These are phyloP conservation scores for Aspergillus bertholletiae DNA, from an alignment of 495 filamentous ascomycete genomes.

Conservation along the genomic window DNA sequence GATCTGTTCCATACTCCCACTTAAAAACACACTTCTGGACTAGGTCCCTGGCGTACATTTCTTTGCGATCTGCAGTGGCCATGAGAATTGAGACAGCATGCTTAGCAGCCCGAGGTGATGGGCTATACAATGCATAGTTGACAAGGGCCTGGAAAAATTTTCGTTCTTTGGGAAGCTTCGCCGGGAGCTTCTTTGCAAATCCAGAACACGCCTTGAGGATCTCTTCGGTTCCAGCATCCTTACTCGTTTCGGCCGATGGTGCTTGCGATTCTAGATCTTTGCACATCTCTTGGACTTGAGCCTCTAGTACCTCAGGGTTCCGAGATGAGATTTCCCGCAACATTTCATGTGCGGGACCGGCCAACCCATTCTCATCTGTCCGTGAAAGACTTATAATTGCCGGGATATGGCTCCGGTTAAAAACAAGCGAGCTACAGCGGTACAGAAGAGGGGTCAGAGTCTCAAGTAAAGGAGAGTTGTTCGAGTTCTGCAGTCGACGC, in stretches of 20 bases:
- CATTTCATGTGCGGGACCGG: constrained; percentile 79
- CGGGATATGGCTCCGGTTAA: constrained; percentile 90
- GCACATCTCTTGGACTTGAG: constrained; percentile 89
- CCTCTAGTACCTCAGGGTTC: constrained; percentile 85
- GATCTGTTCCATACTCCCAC: constrained; percentile 69
- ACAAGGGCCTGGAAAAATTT: constrained; percentile 79
- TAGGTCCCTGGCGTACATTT: constrained; percentile 83
- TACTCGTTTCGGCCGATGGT: constrained; percentile 60
- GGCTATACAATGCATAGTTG: constrained; percentile 75
- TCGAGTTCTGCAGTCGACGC: constrained; percentile 70
- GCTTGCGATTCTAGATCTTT: constrained; percentile 77
- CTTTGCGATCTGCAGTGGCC: constrained; percentile 74
- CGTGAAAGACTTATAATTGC: constrained; percentile 83
- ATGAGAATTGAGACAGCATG: constrained; percentile 89
- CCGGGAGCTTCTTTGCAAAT: constrained; percentile 80
- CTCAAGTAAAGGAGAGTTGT: constrained; percentile 61
- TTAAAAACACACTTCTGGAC: constrained; percentile 67
- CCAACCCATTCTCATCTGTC: constrained; percentile 73
- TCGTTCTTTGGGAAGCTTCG: constrained; percentile 79
- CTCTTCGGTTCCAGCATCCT: constrained; percentile 69
- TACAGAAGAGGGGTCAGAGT: constrained; percentile 83
- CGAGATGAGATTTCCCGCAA: constrained; percentile 87
- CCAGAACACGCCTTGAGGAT: constrained; percentile 89
- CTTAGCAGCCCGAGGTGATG: constrained; percentile 80
- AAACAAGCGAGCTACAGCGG: constrained; percentile 75